Conservation (phyloP, 2,329 filamentous ascomycete genomes). For the Fusarium torulosum region DNA sequence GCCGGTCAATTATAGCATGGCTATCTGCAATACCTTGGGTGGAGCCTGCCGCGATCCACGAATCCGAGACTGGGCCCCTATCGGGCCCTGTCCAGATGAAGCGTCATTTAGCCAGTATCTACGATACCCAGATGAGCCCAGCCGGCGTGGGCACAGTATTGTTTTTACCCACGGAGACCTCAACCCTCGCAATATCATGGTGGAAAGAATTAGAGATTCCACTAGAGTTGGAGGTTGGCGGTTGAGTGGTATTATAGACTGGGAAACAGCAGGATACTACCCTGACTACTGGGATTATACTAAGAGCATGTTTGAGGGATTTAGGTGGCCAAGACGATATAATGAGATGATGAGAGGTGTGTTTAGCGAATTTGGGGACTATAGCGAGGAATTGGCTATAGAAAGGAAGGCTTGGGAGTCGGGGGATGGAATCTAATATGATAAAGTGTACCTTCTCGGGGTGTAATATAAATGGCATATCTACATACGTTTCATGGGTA, state of each 20-base stretch:
- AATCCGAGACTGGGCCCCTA: not conserved
- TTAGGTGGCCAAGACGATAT: not conserved
- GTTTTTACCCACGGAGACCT: not conserved
- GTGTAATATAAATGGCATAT: no score
- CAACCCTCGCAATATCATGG: slow-evolving; percentile 2
- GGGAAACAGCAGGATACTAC: slow-evolving; percentile 3
- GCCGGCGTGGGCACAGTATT: slow-evolving; percentile 1
- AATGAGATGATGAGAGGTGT: not conserved
- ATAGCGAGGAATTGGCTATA: not conserved
- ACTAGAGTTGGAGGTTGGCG: not conserved
- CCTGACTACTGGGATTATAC: slow-evolving; percentile 4
- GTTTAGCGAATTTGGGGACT: not conserved
- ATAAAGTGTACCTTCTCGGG: no score
- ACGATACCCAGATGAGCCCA: not conserved
- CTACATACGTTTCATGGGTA: no score
- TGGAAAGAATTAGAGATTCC: not conserved
- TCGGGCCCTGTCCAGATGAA: slow-evolving; percentile 4
- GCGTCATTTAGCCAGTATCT: not conserved
- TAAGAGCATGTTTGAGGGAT: slow-evolving; percentile 4
- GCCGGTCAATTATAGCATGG: not conserved
- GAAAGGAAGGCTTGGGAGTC: slow-evolving; percentile 3
- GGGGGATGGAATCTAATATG: slow-evolving; percentile 1
- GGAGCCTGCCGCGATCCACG: not conserved
- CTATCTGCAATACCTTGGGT: not conserved
- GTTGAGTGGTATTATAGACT: not conserved